Base-by-base conservation (phyloP, 2,329 filamentous ascomycete species). In the Stromatinia cepivora region DNA sequence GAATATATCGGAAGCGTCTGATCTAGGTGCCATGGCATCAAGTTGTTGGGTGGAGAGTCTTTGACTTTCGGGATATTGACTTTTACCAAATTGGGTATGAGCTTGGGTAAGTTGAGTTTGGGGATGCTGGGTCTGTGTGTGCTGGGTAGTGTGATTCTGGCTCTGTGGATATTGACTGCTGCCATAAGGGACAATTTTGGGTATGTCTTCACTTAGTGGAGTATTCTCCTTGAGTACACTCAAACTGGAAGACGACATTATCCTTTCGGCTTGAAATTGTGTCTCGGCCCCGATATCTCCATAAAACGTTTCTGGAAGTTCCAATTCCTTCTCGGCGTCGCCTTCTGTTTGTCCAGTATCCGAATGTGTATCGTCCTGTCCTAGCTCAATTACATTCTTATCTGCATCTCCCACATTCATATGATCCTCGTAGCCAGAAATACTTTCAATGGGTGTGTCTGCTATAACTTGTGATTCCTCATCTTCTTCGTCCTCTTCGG, bases 1-100 rank as follows among this genome's bases (percentile, higher is more conserved):
- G 66, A 88, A 81, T 10, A 87, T 80, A 72, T 88, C 86, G 3
- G 85, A 85, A 42, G 82, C 81, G 52, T 82, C 79, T 2, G 83
- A 84, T 64, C 84, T 82, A 0, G 83, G 80, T 0, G 81, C 81
- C 74, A 88, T 80, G 8, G 78, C 75, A 28, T 81, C 80, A n/a
- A 87, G 81, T 6, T 82, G 78, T 28, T 84, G 79, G 5, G 84
- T 77, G 1, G 85, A 81, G 0, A 88, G 81, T 4, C 86, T 82
- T 72, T 88, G 86, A 69, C 82, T 84, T 70, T 84, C 82, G 52
- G 75, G 71, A 11, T 69, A 46, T 68, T 76, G 76, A 50, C 73
- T 75, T 61, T 68, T 71, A 31, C 74, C 71, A 31, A 56, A 63
- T 9, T 58, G 68, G 28, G 20, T 66, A 28, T 63, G n/a, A n/a